Conservation (phyloP, 2,329 filamentous ascomycete genomes). For the Penicillium decumbens region DNA sequence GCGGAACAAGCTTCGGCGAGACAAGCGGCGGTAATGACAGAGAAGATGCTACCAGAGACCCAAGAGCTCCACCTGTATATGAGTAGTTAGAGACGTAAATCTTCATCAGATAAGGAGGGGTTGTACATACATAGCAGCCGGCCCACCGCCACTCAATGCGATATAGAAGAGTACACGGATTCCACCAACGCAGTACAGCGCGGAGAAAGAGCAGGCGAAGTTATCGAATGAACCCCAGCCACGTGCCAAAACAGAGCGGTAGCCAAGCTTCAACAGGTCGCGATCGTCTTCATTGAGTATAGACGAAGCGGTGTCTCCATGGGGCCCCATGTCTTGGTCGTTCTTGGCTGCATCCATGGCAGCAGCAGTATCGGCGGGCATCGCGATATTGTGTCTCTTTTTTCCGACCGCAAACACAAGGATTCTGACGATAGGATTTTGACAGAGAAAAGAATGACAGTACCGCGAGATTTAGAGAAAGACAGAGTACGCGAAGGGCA, state of each 20-base stretch:
- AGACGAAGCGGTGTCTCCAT: slow-evolving; percentile 8
- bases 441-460: background rate
- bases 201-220: slow-evolving; percentile 28
- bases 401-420: background rate
- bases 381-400: background rate
- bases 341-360: slow-evolving; percentile 7
- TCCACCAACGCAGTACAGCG: slow-evolving; percentile 26
- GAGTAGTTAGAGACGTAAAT: background rate
- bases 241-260: slow-evolving; percentile 23
- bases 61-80: slow-evolving; percentile 21
- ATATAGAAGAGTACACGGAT: slow-evolving; percentile 29
- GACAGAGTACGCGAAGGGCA: background rate
- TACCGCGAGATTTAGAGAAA: background rate
- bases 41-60: slow-evolving; percentile 22
- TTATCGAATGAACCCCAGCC: slow-evolving; percentile 28
- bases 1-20: slow-evolving; percentile 31
- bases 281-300: slow-evolving; percentile 25
- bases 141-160: slow-evolving; percentile 25
- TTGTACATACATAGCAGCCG: slow-evolving; percentile 20
- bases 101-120: no score
- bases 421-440: background rate
- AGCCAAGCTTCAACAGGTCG: slow-evolving; percentile 25
- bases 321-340: slow-evolving; percentile 5
- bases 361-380: slow-evolving; percentile 5
- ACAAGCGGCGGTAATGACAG: slow-evolving; percentile 27